phyloP scores from a whole-genome alignment of 2,329 filamentous ascomycete species.

The Paradendryphiella salina region DNA sequence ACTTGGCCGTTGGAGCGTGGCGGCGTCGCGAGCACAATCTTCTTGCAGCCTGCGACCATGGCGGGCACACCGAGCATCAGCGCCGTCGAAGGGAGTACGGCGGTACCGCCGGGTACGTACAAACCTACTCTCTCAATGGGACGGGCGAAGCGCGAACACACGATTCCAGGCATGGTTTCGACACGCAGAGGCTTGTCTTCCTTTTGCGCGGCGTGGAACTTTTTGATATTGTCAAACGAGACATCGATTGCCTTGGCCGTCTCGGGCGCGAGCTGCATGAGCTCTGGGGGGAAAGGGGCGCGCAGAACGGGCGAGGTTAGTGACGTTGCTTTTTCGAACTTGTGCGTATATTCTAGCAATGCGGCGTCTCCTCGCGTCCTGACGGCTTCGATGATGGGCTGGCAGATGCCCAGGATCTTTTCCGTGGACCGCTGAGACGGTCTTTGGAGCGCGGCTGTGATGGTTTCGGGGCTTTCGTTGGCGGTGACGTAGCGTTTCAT shows the following conservation, averaged over 20 bases:
- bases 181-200: constrained; percentile 80
- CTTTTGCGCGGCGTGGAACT: constrained; percentile 90
- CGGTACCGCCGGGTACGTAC: constrained; percentile 94
- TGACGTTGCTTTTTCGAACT: constrained; percentile 94
- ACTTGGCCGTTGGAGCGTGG: constrained; percentile 86
- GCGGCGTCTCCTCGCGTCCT: constrained; percentile 82
- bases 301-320: constrained; percentile 85
- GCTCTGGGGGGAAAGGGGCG: constrained; percentile 79
- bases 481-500: constrained; percentile 80
- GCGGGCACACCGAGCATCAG: constrained; percentile 98
- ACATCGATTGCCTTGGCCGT: constrained; percentile 91
- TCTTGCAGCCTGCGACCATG: constrained; percentile 95
- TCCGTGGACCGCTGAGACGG: constrained; percentile 96
- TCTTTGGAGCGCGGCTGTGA: constrained; percentile 76
- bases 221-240: constrained; percentile 91
- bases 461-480: constrained; percentile 64
- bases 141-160: constrained; percentile 89
- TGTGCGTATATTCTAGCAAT: constrained; percentile 90
- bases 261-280: constrained; percentile 84
- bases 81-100: constrained; percentile 93
- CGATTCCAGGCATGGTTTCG: constrained; percentile 96
- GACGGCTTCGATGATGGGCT: constrained; percentile 88
- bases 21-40: constrained; percentile 90
- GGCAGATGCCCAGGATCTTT: constrained; percentile 85
- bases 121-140: constrained; percentile 95